Conservation (phyloP, 1,284 basidiomycete species). For the Abortiporus biennis region DNA sequence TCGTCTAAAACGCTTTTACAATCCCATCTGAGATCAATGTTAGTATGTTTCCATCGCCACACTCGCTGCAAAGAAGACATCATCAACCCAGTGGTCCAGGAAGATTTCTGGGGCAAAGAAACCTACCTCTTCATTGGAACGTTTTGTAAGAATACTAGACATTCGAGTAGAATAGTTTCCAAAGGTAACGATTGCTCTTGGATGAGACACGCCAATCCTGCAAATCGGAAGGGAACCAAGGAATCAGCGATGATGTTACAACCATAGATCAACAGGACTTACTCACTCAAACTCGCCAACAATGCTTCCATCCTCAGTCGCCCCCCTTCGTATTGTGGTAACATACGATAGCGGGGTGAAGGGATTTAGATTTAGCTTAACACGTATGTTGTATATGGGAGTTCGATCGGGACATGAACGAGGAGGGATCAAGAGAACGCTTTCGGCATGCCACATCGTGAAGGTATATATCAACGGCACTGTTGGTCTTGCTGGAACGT, state of each 20-base stretch:
- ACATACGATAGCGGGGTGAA: conserved; percentile 38
- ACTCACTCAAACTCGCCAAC: conserved; percentile 42
- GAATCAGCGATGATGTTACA: background rate
- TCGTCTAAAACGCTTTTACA: conserved; percentile 35
- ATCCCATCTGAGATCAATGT: conserved; percentile 35
- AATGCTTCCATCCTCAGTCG: conserved; percentile 23
- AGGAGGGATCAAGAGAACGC: conserved; percentile 32
- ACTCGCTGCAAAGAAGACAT: conserved; percentile 24
- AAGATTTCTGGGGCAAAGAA: too few species aligned
- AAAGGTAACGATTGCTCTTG: conserved; percentile 32
- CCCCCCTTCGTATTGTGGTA: conserved; percentile 30
- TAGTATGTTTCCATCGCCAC: conserved; percentile 31
- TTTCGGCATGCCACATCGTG: conserved; percentile 27
- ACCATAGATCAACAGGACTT: background rate
- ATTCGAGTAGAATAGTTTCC: conserved; percentile 31
- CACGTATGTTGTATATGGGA: conserved; percentile 35
- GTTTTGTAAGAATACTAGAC: conserved; percentile 28
- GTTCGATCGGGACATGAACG: conserved; percentile 20
- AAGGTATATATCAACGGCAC: conserved; percentile 34
- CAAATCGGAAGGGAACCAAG: too few species aligned
- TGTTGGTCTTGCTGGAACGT: conserved; percentile 16
- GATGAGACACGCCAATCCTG: conserved; percentile 33
- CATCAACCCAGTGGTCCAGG: too few species aligned
- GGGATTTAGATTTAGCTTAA: conserved; percentile 36
- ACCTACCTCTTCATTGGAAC: too few species aligned